Conservation (phyloP, 805 yeast species). For the Kluyveromyces dobzhanskii region DNA sequence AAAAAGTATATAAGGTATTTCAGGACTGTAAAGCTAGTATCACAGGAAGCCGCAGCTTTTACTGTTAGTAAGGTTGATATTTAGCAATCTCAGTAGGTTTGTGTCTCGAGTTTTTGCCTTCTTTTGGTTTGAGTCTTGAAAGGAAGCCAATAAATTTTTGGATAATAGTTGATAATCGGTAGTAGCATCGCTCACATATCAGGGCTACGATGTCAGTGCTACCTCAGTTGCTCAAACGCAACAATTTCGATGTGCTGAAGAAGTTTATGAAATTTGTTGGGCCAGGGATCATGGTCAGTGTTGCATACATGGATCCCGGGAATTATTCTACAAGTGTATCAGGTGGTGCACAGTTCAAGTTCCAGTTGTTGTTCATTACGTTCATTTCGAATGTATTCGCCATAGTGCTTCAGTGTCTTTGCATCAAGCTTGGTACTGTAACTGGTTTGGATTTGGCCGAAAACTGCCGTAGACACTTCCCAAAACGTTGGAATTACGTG, state of each 20-base stretch:
- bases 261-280: slow-evolving; percentile 68
- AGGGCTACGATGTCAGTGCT: not conserved
- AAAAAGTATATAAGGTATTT: too few species aligned
- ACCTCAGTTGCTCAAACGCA: not conserved
- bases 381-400: slow-evolving; percentile 80
- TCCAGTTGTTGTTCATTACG: slow-evolving; percentile 69
- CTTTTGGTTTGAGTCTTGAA: too few species aligned
- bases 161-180: too few species aligned
- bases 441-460: slow-evolving; percentile 90
- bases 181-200: too few species aligned
- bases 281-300: slow-evolving; percentile 93
- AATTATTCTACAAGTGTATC: slow-evolving; percentile 92
- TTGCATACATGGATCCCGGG: slow-evolving; percentile 97
- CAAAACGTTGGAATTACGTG: slow-evolving; percentile 45
- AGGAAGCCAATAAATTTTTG: too few species aligned
- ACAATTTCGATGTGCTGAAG: slow-evolving; percentile 10
- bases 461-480: slow-evolving; percentile 70
- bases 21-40: too few species aligned
- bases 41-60: too few species aligned
- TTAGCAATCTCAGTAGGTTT: too few species aligned
- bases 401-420: slow-evolving; percentile 74
- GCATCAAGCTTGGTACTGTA: slow-evolving; percentile 84
- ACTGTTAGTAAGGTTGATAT: not conserved
- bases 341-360: slow-evolving; percentile 80
- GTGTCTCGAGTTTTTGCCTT: too few species aligned